Conservation (phyloP, 2,329 filamentous ascomycete species). For the Penicillium sp. region DNA sequence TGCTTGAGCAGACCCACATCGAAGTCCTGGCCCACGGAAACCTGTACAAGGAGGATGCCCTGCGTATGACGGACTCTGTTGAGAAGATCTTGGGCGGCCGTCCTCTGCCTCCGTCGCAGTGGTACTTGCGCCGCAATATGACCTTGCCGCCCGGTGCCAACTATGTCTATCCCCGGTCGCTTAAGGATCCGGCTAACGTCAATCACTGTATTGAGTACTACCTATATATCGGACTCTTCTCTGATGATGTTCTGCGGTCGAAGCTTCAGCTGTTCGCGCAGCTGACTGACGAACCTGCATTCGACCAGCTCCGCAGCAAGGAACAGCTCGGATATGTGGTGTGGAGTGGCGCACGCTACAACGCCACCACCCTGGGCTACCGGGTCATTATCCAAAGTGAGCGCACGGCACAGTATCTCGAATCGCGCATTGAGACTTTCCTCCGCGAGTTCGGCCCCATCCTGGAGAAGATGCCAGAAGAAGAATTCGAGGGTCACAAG, state of each 20-base stretch:
- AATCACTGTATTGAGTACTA: conserved; percentile 78
- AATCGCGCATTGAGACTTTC: conserved; percentile 80
- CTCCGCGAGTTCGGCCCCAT: conserved; percentile 57
- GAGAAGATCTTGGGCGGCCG: conserved; percentile 68
- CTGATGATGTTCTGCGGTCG: conserved; percentile 61
- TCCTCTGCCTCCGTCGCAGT: conserved; percentile 64
- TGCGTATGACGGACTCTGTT: conserved; percentile 74
- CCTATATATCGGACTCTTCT: conserved; percentile 60
- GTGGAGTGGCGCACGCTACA: conserved; percentile 65
- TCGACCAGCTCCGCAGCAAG: conserved; percentile 90
- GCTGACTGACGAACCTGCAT: conserved; percentile 84
- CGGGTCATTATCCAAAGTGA: conserved; percentile 91
- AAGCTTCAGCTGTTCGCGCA: conserved; percentile 76
- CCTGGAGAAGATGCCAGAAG: conserved; percentile 66
- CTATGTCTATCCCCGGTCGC: conserved; percentile 67
- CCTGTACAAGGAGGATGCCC: conserved; percentile 82
- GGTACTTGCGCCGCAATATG: conserved; percentile 68
- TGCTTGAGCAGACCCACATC: conserved; percentile 74
- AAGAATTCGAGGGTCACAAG: conserved; percentile 85
- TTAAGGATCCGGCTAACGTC: conserved; percentile 81
- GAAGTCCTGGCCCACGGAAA: conserved; percentile 88
- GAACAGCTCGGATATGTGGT: conserved; percentile 97
- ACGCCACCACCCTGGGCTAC: conserved; percentile 72
- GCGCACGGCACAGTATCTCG: conserved; percentile 70
- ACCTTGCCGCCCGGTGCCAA: conserved; percentile 72